These are phyloP conservation scores for Taphrina sp. DNA, from an alignment of 1,139 yeast species.

Conservation along the genomic window DNA sequence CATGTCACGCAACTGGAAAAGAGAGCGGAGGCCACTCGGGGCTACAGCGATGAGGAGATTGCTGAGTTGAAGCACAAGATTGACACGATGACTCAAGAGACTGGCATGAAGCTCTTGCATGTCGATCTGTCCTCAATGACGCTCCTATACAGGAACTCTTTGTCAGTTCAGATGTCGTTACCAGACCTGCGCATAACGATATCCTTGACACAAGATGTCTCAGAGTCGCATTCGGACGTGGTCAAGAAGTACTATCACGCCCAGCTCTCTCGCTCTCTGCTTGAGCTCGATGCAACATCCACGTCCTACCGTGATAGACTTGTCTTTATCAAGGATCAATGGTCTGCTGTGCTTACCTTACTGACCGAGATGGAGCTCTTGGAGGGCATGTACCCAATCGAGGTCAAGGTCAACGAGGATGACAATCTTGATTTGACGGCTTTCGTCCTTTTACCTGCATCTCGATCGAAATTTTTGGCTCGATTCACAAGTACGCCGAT, in stretches of 20 bases:
- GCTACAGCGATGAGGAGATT: constrained; percentile 47
- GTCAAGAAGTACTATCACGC: constrained; percentile 7
- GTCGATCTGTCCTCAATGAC: constrained; percentile 3
- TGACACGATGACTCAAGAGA: constrained; percentile 5
- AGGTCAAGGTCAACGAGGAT: constrained; percentile 11
- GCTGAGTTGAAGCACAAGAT: constrained; percentile 49
- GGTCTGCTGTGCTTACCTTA: constrained; percentile 10
- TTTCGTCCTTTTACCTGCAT: constrained; percentile 13
- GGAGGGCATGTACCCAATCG: constrained; percentile 9
- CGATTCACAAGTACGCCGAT: constrained; percentile 16
- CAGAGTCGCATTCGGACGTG: neutral
- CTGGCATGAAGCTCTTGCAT: constrained; percentile 32
- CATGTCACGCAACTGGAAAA: constrained; percentile 36
- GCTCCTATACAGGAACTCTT: constrained; percentile 12
- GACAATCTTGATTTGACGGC: constrained; percentile 14
- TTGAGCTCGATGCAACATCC: neutral
- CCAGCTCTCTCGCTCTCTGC: neutral
- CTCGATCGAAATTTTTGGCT: constrained; percentile 24
- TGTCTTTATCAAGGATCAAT: constrained; percentile 11
- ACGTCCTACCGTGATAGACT: neutral
- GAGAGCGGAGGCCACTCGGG: constrained; percentile 34
- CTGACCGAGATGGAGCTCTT: neutral
- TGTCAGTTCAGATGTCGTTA: constrained; percentile 2
- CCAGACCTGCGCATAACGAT: neutral
- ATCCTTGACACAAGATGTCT: neutral